Evolutionary conservation across 2,329 filamentous ascomycete species (phyloP).

Genomic region (Zelopaecilomyces penicillatus): DNA sequence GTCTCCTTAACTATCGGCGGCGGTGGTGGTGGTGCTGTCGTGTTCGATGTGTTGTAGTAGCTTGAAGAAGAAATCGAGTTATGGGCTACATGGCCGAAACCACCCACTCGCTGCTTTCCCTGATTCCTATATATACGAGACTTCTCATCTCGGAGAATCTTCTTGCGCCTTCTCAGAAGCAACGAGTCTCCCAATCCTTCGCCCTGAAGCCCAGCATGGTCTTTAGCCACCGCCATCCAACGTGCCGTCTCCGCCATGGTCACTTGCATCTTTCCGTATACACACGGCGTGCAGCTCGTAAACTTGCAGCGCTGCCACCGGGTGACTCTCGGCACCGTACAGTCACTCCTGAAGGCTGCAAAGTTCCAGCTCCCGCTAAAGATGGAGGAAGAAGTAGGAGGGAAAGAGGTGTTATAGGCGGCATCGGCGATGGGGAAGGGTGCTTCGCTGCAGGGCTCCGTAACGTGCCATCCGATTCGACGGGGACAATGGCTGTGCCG

Average conservation of each 20-base stretch:
- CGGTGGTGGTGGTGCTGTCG: too few relatives aligned
- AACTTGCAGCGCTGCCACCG: constrained; percentile 3
- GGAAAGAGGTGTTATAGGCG: neutral
- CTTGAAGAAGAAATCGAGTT: too few relatives aligned
- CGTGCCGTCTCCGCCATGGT: neutral
- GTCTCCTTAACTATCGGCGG: neutral
- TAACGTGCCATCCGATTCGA: constrained; percentile 6
- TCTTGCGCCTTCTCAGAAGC: constrained; percentile 4
- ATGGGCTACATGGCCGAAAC: too few relatives aligned
- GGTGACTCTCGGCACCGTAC: constrained; percentile 1
- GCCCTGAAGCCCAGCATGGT: neutral
- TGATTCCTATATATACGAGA: neutral
- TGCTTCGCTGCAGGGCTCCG: constrained; percentile 2
- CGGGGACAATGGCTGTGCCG: constrained; percentile 1
- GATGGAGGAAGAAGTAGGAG: neutral
- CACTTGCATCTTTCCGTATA: neutral
- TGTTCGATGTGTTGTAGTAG: neutral
- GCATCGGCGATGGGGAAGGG: too few relatives aligned
- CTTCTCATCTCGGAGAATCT: neutral
- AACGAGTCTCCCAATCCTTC: neutral
- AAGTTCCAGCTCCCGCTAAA: neutral
- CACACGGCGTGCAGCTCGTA: neutral
- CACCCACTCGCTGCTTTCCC: neutral
- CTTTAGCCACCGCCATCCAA: neutral
- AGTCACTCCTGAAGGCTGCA: constrained; percentile 1